Percentiles rank a stretch among this genome's conserved stretches.
Conservation (phyloP, 331 rosid genomes). For the Telfairia occidentalis region DNA sequence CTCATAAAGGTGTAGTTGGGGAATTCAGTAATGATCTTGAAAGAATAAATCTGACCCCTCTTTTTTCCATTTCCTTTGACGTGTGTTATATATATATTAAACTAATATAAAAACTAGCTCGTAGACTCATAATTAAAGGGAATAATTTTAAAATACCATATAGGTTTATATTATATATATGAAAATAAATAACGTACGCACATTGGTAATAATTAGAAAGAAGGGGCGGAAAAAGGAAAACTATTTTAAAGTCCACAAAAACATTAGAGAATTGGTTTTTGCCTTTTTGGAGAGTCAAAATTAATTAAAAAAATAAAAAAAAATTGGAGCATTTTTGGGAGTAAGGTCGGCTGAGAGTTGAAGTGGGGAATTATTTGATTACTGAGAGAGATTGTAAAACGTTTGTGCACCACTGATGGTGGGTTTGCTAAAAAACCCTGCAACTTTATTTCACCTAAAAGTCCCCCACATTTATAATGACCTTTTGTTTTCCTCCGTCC, state of each 20-base stretch:
- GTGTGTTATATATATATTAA: not conserved
- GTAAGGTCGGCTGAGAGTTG: not conserved
- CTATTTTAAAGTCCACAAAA: not conserved
- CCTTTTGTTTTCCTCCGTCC: constrained; percentile 4
- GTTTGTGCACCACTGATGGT: not conserved
- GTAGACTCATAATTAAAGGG: not conserved
- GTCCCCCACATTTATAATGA: constrained; percentile 1
- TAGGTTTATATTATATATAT: not conserved
- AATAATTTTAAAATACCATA: not conserved
- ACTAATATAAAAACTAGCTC: not conserved
- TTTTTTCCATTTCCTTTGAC: not conserved
- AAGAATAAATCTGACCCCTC: not conserved
- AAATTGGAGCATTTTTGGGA: not conserved
- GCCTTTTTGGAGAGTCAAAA: not conserved
- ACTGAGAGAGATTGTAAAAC: not conserved
- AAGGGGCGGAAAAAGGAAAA: not conserved
- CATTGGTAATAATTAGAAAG: not conserved
- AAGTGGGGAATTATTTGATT: not conserved
- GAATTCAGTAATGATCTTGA: not conserved
- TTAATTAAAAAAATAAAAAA: too few species aligned
- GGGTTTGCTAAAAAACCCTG: constrained; percentile 1
- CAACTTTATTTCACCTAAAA: not conserved
- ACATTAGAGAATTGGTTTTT: not conserved
- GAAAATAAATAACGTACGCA: not conserved
- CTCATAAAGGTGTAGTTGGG: not conserved